These are phyloP conservation scores for Globisporangium radiosum DNA, from an alignment of 352 stramenopile species.

Conservation along the genomic window DNA sequence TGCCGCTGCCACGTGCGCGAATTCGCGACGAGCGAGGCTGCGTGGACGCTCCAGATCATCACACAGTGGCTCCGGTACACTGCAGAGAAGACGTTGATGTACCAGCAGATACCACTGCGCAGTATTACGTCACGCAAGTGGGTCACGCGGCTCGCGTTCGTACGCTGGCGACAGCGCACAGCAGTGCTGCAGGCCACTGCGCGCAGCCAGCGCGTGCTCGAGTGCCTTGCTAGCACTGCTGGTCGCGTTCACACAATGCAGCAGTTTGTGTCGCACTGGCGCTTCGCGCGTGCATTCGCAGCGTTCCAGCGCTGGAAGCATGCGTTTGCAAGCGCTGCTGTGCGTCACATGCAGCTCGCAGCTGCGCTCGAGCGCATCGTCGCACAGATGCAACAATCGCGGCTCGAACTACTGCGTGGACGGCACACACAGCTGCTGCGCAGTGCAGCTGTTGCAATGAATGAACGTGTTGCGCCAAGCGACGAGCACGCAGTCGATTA, in stretches of 20 bases:
- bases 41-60: slow-evolving; percentile 20
- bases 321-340: slow-evolving; percentile 7
- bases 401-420: no score
- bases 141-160: not conserved
- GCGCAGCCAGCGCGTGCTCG: not conserved
- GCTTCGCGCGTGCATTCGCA: slow-evolving; percentile 17
- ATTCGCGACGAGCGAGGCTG: slow-evolving; percentile 8
- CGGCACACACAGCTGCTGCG: no score
- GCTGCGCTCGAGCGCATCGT: slow-evolving; percentile 18
- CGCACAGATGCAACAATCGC: not conserved
- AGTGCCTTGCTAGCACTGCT: not conserved
- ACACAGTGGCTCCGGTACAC: slow-evolving; percentile 21
- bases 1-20: slow-evolving; percentile 20
- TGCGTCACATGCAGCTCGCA: slow-evolving; percentile 21
- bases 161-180: not conserved
- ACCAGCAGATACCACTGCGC: no score
- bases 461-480: no score
- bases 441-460: no score
- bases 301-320: slow-evolving; percentile 37
- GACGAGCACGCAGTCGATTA: no score
- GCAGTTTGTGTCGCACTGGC: slow-evolving; percentile 29
- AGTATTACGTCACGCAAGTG: not conserved
- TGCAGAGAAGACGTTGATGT: not conserved
- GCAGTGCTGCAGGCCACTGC: not conserved
- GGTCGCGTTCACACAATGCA: slow-evolving; percentile 4